These are phyloP conservation scores for Arthrobotrys sinensis DNA, from an alignment of 2,329 filamentous ascomycete species.

Conservation along the genomic window DNA sequence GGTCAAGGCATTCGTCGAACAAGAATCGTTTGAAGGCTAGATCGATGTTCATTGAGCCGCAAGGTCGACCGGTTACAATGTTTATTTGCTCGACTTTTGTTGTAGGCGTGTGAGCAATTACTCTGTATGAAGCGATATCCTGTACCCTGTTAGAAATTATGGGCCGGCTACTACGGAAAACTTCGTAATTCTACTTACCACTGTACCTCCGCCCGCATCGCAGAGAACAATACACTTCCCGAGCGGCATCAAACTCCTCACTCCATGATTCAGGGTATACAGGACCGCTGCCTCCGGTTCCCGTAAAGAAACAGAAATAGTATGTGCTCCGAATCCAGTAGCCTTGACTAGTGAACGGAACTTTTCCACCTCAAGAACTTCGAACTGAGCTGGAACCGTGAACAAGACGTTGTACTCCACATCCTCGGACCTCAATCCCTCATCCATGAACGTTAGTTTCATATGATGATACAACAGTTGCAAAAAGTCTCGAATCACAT, in stretches of 20 bases:
- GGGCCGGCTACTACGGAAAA: not conserved
- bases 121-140: slow-evolving; percentile 55
- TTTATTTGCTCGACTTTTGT: slow-evolving; percentile 50
- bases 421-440: slow-evolving; percentile 45
- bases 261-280: slow-evolving; percentile 51
- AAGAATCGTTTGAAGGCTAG: slow-evolving; percentile 46
- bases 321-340: slow-evolving; percentile 38
- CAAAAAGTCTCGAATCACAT: slow-evolving; percentile 47
- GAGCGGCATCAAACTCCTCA: slow-evolving; percentile 42
- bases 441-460: slow-evolving; percentile 30
- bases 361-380: slow-evolving; percentile 48
- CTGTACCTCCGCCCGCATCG: slow-evolving; percentile 53
- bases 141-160: not conserved
- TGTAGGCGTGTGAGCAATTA: slow-evolving; percentile 20
- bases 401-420: slow-evolving; percentile 51
- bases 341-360: slow-evolving; percentile 37
- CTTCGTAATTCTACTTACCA: slow-evolving; percentile 28
- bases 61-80: slow-evolving; percentile 45
- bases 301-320: slow-evolving; percentile 37
- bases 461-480: slow-evolving; percentile 46
- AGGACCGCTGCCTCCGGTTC: slow-evolving; percentile 50
- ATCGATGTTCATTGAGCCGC: slow-evolving; percentile 54
- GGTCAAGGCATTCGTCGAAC: slow-evolving; percentile 42
- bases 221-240: slow-evolving; percentile 53
- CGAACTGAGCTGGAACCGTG: slow-evolving; percentile 50